Evolutionary conservation across 148 eudicot genomes (phyloP), one percentile per base, ranked within the genome.

Genomic region (Amaranthus palmeri): DNA sequence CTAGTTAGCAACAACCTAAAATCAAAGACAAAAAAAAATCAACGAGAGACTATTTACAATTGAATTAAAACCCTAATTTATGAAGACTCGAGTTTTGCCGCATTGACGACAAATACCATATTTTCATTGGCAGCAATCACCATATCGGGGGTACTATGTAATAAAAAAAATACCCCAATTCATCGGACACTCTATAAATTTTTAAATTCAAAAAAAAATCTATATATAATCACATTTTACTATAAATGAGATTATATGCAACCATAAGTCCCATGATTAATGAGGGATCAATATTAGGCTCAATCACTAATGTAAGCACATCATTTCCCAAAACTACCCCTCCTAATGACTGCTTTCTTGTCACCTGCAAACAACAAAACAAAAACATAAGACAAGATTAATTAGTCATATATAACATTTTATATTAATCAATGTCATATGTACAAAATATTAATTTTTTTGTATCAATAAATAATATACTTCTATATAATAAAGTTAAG

Each of bases 291-390:
- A 77, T 68, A 75, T 79, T 68, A 2, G 85, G 76, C 50, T 77
- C 59, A 45, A 84, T 69, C 57, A 65, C 75, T 77, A 84, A 25
- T 59, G 85, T 84, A 36, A 74, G 54, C 5, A 84, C 87, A 53
- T 84, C 87, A 45, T 77, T 72, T 79, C 87, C 87, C 54, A 84
- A 44, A 58, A 74, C 75, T 64, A 81, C 76, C n/a, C 87, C 87
- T 67, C 69, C 64, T 43, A 6, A 43, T n/a, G 85, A 74, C 41
- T 71, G 77, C 25, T 84, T 84, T 56, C 81, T 71, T 60, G 74
- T 84, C 57, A 79, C 62, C 86, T 83, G 83, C 68, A 47, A 17
- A 8, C 0, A n/a, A 15, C n/a, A n/a, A 58, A 42, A 17, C 8
- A 60, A 7, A 46, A 55, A 3, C 46, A 65, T 40, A 62, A 57